A percentile compares a stretch with the other conserved stretches of the same genome.
Evolutionary conservation across 2,329 filamentous ascomycete genomes (phyloP).

Genomic region (Penicillium sp.): DNA sequence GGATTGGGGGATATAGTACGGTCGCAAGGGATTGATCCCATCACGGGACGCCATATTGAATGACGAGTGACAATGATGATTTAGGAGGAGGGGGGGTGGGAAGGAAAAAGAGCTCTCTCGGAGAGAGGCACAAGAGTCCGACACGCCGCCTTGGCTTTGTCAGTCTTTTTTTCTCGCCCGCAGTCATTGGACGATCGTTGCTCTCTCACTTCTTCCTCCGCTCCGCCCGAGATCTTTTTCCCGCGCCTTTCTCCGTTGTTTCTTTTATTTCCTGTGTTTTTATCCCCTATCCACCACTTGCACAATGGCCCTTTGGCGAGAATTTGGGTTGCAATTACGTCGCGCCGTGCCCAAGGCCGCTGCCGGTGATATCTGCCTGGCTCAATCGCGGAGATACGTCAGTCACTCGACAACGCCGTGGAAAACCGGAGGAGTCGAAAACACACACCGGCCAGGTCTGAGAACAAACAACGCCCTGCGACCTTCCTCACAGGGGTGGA

Average conservation of each 20-base stretch:
- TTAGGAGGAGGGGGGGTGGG: conserved; percentile 7
- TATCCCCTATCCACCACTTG: conserved; percentile 20
- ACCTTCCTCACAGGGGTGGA: conserved; percentile 27
- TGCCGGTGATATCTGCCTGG: conserved; percentile 56
- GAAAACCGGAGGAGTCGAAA: conserved; percentile 20
- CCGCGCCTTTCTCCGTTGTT: conserved; percentile 23
- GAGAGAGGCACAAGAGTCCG: conserved; percentile 22
- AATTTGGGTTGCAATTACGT: conserved; percentile 38
- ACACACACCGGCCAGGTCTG: conserved; percentile 16
- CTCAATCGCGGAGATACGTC: conserved; percentile 35
- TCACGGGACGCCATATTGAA: conserved; percentile 54
- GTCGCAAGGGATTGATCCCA: conserved; percentile 62
- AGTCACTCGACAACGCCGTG: conserved; percentile 27
- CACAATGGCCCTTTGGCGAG: conserved; percentile 40
- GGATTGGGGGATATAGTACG: conserved; percentile 68
- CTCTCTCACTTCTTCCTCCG: conserved; percentile 8
- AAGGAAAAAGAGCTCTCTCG: conserved; percentile 20
- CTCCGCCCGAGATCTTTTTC: conserved; percentile 16
- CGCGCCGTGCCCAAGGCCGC: conserved; percentile 61
- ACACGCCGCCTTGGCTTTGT: conserved; percentile 29
- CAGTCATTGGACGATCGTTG: conserved; percentile 28
- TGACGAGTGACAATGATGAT: conserved; percentile 1
- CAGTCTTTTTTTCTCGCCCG: conserved; percentile 26
- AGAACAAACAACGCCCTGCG: conserved; percentile 16
- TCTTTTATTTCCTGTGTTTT: conserved; percentile 26